phyloP scores from a whole-genome alignment of 1,139 yeast genomes.

The Diutina rugosa region DNA sequence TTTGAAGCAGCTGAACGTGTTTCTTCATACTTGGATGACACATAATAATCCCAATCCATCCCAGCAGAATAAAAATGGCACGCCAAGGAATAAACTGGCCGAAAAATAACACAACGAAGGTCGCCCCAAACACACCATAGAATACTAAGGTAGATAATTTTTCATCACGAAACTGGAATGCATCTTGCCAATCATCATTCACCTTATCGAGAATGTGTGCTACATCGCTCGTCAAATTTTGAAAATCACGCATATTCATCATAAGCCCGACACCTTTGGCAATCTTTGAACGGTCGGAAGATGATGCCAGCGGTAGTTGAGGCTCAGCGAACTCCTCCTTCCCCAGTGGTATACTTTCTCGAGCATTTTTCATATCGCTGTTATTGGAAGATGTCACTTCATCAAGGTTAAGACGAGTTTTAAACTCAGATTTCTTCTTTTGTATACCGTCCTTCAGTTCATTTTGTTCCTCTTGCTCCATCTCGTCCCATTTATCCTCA shows the following conservation, averaged over 20 bases:
- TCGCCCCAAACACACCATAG: slow-evolving; percentile 21
- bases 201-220: slow-evolving; percentile 37
- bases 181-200: slow-evolving; percentile 45
- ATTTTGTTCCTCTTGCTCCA: slow-evolving; percentile 6
- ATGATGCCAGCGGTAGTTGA: neutral
- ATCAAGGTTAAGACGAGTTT: neutral
- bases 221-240: slow-evolving; percentile 46
- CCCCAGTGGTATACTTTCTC: neutral
- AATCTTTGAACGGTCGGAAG: neutral
- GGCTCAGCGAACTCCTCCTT: neutral
- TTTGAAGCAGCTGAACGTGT: neutral
- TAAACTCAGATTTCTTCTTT: neutral
- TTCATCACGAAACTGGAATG: slow-evolving; percentile 68
- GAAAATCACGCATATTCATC: slow-evolving; percentile 48
- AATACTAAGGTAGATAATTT: slow-evolving; percentile 47
- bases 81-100: slow-evolving; percentile 44
- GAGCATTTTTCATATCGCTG: neutral
- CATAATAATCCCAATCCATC: neutral
- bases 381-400: neutral
- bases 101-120: slow-evolving; percentile 26
- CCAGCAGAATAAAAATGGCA: neutral
- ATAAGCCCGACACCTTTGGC: slow-evolving; percentile 13
- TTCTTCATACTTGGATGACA: neutral
- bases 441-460: neutral
- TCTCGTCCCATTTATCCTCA: slow-evolving; percentile 12